These are phyloP conservation scores for Spirogloea muscicola DNA, from an alignment of 139 green algal genomes.

Conservation along the genomic window DNA sequence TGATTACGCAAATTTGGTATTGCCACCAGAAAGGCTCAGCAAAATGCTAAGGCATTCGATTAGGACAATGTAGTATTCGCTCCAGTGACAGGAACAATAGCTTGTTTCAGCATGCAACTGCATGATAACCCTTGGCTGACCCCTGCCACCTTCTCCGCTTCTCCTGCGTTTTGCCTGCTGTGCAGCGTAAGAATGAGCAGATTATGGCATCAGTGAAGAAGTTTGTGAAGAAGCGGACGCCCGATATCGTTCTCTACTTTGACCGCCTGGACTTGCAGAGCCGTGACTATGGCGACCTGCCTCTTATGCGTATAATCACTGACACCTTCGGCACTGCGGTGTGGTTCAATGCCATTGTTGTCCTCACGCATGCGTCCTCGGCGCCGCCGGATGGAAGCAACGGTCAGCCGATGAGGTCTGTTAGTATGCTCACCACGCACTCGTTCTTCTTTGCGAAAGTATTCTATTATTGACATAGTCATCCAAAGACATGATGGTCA, in stretches of 20 bases:
- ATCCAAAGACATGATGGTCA: no score
- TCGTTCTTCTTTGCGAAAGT: no score
- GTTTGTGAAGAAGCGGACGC: constrained; percentile 59
- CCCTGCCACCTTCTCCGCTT: neutral
- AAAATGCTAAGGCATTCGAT: no score
- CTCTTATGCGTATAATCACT: constrained; percentile 63
- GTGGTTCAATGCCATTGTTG: constrained; percentile 71
- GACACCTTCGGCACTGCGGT: constrained; percentile 61
- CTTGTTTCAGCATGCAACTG: no score
- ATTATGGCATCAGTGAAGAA: constrained; percentile 53
- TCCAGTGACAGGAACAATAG: no score
- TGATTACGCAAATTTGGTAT: no score
- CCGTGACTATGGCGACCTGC: constrained; percentile 51
- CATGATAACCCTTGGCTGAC: no score
- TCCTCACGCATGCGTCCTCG: constrained; percentile 67
- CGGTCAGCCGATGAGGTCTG: constrained; percentile 49
- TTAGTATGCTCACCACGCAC: no score
- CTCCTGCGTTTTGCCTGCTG: no score
- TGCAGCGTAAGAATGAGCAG: constrained; percentile 55
- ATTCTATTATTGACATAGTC: no score
- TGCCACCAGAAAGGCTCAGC: no score
- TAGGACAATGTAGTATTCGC: no score
- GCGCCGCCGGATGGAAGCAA: constrained; percentile 62
- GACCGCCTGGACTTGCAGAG: constrained; percentile 65
- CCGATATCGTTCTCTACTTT: constrained; percentile 76